Evolutionary conservation across 2,329 filamentous ascomycete species (phyloP), one percentile per base, ranked within the genome.

Genomic region (Zasmidium citrigriseum): DNA sequence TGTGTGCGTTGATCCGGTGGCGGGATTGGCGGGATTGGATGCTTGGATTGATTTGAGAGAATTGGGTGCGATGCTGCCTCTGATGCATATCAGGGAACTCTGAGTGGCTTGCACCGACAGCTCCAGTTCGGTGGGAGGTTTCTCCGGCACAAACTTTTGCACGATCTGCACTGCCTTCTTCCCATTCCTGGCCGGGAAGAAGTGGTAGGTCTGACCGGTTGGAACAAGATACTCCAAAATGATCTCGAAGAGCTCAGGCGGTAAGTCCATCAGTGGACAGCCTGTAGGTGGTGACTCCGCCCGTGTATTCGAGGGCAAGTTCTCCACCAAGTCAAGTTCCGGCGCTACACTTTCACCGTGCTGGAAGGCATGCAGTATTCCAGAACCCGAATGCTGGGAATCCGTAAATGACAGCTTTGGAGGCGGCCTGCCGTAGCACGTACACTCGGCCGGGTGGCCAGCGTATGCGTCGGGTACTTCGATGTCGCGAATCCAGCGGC

Each of bases 401-500:
- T 41, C 34, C 16, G 34, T 16, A 41, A 41, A 41, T 11, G 7
- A 16, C 34, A 41, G 5, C 14, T 41, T 41, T n/a, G 34, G 34
- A 9, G 34, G 34, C 14, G 34, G 34, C 34, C 34, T 41, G 7
- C 34, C 34, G 18, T n/a, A n/a, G 18, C 34, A 41, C 18, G 34
- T 41, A n/a, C 34, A 41, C 16, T 41, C 34, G 34, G 4, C 7
- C 34, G 34, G 34, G 18, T 41, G 34, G 34, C 34, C 34, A 41
- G 7, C 14, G 44, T 27, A 23, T 47, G 25, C 7, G 2, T 51
- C 24, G 20, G 48, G 48, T 14, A 34, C 23, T 21, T 51, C 48
- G 20, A 51, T 12, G 29, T 58, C 56, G 16, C 56, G 27, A 29
- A 54, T 34, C 56, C 56, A 58, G 47, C 56, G 51, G 12, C 56